A percentile compares a stretch with the other conserved stretches of the same genome.
These are phyloP conservation scores for Anethum foeniculum DNA, from an alignment of 140 eudicot species.

Conservation along the genomic window DNA sequence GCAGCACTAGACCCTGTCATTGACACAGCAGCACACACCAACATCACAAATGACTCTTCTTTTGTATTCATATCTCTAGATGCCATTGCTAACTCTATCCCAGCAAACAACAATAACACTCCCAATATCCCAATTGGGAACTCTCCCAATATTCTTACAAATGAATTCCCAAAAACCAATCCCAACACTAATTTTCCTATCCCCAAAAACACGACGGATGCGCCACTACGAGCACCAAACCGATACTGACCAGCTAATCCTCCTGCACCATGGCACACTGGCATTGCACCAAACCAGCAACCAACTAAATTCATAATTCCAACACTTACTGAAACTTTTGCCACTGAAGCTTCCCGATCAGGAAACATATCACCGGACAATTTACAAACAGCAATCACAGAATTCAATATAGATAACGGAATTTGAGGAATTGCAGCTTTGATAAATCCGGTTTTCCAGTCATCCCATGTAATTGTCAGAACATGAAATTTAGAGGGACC, in stretches of 20 bases:
- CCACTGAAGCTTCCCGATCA: conserved; percentile 56
- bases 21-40: conserved; percentile 10
- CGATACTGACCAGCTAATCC: conserved; percentile 7
- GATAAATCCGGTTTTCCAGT: conserved; percentile 59
- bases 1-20: conserved; percentile 10
- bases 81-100: conserved; percentile 10
- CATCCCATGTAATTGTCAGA: conserved; percentile 57
- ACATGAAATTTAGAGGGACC: conserved; percentile 63
- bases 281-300: conserved; percentile 10
- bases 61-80: conserved; percentile 5
- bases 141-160: conserved; percentile 2
- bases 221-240: conserved; percentile 9
- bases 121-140: conserved; percentile 10
- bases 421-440: conserved; percentile 73
- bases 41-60: conserved; percentile 12
- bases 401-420: conserved; percentile 61
- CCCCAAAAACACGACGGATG: conserved; percentile 4
- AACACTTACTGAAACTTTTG: conserved; percentile 62
- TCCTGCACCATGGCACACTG: conserved; percentile 10
- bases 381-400: conserved; percentile 79
- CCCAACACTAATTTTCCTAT: neutral
- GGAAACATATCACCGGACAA: conserved; percentile 67
- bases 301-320: conserved; percentile 32
- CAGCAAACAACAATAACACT: conserved; percentile 7
- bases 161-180: conserved; percentile 9